Evolutionary conservation across 2,329 filamentous ascomycete species (phyloP).

Genomic region (Cyclaneusma minus): DNA sequence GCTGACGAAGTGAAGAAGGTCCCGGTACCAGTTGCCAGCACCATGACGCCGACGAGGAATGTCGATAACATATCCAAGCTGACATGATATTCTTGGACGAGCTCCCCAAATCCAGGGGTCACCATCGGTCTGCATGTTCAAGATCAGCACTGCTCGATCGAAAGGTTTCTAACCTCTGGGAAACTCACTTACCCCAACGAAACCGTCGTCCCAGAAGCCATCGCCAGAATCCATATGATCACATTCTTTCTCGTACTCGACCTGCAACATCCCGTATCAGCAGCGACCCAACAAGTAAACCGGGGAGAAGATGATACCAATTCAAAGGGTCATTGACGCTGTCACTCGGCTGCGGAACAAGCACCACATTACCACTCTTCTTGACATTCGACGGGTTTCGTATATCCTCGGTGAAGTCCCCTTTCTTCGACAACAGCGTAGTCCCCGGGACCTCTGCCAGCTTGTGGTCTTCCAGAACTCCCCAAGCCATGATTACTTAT

Average conservation of each 20-base stretch:
- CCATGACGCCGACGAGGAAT: constrained; percentile 18
- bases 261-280: constrained; percentile 5
- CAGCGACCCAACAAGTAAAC: constrained; percentile 2
- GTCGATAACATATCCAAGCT: constrained; percentile 21
- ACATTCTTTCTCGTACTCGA: constrained; percentile 12
- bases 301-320: constrained; percentile 24
- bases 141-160: constrained; percentile 13
- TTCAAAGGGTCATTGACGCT: constrained; percentile 36
- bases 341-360: constrained; percentile 35
- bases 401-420: constrained; percentile 15
- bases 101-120: constrained; percentile 20
- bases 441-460: constrained; percentile 15
- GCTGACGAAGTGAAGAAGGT: constrained; percentile 26
- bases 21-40: constrained; percentile 23
- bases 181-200: constrained; percentile 11
- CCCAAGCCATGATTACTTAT: constrained; percentile 11
- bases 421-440: constrained; percentile 20
- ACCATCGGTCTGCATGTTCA: constrained; percentile 26
- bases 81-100: constrained; percentile 21
- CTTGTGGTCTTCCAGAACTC: constrained; percentile 14
- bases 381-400: constrained; percentile 8
- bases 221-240: constrained; percentile 12
- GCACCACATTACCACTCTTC: constrained; percentile 27
- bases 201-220: constrained; percentile 14
- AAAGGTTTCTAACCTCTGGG: no score